Percentiles rank a stretch among this genome's conserved stretches.
Evolutionary conservation across 2,329 filamentous ascomycete genomes (phyloP).

Genomic region (Xylaria multiplex): DNA sequence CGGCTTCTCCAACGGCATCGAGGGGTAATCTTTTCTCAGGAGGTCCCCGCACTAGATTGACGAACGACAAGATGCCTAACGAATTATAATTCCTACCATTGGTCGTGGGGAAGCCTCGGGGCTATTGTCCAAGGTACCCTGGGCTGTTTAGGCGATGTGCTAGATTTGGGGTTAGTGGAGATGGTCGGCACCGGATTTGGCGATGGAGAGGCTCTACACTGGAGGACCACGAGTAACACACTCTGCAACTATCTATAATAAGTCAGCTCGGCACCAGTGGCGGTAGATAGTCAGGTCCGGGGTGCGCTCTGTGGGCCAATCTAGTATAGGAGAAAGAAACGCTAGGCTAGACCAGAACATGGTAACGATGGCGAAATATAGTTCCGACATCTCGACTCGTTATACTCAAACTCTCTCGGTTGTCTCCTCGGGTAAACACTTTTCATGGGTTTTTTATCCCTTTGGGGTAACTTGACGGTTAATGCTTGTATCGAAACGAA

Average conservation of each 20-base stretch:
- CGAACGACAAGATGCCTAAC: constrained; percentile 10
- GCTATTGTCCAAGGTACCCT: constrained; percentile 3
- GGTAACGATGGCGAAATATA: constrained; percentile 32
- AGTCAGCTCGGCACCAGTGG: constrained; percentile 43
- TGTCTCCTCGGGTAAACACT: constrained; percentile 42
- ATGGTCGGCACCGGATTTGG: constrained; percentile 28
- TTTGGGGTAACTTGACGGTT: constrained; percentile 3
- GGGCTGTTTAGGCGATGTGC: not conserved
- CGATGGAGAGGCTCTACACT: constrained; percentile 31
- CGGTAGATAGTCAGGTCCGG: constrained; percentile 42
- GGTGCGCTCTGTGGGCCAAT: constrained; percentile 39
- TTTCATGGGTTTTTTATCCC: constrained; percentile 14
- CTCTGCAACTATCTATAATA: not conserved
- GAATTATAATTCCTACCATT: constrained; percentile 18
- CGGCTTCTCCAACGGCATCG: constrained; percentile 35
- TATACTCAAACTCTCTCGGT: constrained; percentile 32
- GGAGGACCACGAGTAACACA: constrained; percentile 16
- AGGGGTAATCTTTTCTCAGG: constrained; percentile 18
- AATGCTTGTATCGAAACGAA: not conserved
- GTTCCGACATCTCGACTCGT: constrained; percentile 37
- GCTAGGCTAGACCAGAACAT: constrained; percentile 4
- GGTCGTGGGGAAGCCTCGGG: constrained; percentile 5
- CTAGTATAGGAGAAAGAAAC: constrained; percentile 12
- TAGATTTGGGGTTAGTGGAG: constrained; percentile 26
- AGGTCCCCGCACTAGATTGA: constrained; percentile 27